Evolutionary conservation across 2,329 filamentous ascomycete species (phyloP).

Genomic region (Aureobasidium sp.): DNA sequence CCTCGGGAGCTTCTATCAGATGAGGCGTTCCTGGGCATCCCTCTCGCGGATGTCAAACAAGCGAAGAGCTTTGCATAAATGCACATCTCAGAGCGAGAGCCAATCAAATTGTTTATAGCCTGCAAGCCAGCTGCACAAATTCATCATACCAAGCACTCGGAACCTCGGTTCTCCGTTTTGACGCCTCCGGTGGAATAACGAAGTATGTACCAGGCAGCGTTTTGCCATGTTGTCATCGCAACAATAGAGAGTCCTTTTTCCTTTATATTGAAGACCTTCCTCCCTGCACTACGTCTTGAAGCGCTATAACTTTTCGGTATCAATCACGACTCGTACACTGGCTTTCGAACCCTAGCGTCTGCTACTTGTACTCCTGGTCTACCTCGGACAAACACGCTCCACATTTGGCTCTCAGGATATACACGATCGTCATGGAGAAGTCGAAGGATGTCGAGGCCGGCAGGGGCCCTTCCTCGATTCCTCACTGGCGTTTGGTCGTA

Average conservation of each 20-base stretch:
- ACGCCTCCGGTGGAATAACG: conserved; percentile 2
- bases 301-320: background rate
- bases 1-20: conserved; percentile 3
- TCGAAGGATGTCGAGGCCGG: conserved; percentile 25
- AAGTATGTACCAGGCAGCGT: conserved; percentile 1
- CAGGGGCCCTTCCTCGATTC: conserved; percentile 20
- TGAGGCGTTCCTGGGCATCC: conserved; percentile 8
- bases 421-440: conserved; percentile 9
- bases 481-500: conserved; percentile 27
- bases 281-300: background rate
- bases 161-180: background rate
- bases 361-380: background rate
- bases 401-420: background rate
- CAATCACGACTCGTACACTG: background rate
- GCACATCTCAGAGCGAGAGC: background rate
- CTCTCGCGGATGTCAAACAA: background rate
- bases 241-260: background rate
- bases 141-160: background rate
- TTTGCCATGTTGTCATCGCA: conserved; percentile 13
- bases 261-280: background rate
- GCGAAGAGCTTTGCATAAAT: background rate
- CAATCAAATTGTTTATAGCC: background rate
- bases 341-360: background rate
- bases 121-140: background rate
- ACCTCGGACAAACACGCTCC: background rate